Conservation (phyloP, 1,139 yeast species). For the Casaregolazyma suthepensis region DNA sequence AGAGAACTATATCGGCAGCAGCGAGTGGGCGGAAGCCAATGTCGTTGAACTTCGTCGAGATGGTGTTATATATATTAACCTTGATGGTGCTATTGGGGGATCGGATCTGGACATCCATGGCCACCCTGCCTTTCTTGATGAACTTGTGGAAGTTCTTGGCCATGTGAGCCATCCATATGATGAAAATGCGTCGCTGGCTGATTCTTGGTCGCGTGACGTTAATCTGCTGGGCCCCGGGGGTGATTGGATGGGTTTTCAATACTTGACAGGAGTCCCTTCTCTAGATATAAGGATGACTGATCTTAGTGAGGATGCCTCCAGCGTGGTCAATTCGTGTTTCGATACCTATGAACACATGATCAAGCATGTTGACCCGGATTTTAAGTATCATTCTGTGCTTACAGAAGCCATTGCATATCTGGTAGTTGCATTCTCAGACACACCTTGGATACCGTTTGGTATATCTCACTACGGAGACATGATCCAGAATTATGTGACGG, state of each 20-base stretch:
- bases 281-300: constrained; percentile 48
- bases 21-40: constrained; percentile 68
- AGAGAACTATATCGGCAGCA: constrained; percentile 77
- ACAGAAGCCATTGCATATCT: constrained; percentile 53
- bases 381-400: constrained; percentile 52
- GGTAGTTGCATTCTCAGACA: constrained; percentile 55
- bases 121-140: constrained; percentile 56
- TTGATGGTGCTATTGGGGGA: constrained; percentile 70
- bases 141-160: constrained; percentile 40
- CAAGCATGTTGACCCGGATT: constrained; percentile 46
- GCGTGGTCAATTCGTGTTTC: constrained; percentile 57
- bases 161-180: constrained; percentile 37
- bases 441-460: constrained; percentile 71
- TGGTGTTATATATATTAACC: constrained; percentile 69
- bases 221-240: constrained; percentile 32
- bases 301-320: constrained; percentile 19
- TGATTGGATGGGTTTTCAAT: constrained; percentile 63
- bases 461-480: constrained; percentile 44
- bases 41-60: constrained; percentile 49
- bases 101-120: constrained; percentile 51
- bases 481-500: constrained; percentile 42
- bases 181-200: constrained; percentile 19
- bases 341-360: constrained; percentile 61
- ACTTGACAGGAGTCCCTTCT: constrained; percentile 64
- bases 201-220: constrained; percentile 18